A percentile compares a stretch with the other conserved stretches of the same genome.
These are phyloP conservation scores for Nicotiana noctiflora DNA, from an alignment of 257 asterid species.

Conservation along the genomic window DNA sequence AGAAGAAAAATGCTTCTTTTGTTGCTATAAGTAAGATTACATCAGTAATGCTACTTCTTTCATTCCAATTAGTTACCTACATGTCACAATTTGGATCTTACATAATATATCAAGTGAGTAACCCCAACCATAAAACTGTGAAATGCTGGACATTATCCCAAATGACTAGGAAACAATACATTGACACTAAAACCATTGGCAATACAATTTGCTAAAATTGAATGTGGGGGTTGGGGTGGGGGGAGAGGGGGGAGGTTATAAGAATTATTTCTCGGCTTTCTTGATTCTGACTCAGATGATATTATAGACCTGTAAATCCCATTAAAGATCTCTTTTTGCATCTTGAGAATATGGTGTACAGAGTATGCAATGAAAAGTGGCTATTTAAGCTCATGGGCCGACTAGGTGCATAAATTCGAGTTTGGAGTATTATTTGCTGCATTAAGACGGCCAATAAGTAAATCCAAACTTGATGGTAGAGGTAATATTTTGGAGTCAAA, in stretches of 20 bases:
- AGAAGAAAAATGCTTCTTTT: background rate
- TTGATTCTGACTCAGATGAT: background rate
- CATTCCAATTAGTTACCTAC: background rate
- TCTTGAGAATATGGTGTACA: background rate
- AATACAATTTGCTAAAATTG: background rate
- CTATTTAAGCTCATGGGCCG: background rate
- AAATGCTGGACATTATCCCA: background rate
- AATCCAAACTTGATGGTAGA: no score
- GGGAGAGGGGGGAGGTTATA: no score
- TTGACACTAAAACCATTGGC: background rate
- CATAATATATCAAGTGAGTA: background rate
- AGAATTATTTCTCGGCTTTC: background rate
- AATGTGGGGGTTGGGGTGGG: no score
- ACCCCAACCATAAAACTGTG: background rate
- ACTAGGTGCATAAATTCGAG: background rate
- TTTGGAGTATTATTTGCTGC: constrained; percentile 43
- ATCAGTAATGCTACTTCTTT: background rate
- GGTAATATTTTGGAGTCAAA: no score
- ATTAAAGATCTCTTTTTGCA: background rate
- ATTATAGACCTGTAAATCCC: background rate
- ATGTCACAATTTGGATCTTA: background rate
- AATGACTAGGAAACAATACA: background rate
- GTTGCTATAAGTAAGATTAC: background rate
- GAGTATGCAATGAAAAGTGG: constrained; percentile 3
- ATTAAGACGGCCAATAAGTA: constrained; percentile 33